Conservation (phyloP, 2,329 filamentous ascomycete genomes). For the Nigrospora oryzae region DNA sequence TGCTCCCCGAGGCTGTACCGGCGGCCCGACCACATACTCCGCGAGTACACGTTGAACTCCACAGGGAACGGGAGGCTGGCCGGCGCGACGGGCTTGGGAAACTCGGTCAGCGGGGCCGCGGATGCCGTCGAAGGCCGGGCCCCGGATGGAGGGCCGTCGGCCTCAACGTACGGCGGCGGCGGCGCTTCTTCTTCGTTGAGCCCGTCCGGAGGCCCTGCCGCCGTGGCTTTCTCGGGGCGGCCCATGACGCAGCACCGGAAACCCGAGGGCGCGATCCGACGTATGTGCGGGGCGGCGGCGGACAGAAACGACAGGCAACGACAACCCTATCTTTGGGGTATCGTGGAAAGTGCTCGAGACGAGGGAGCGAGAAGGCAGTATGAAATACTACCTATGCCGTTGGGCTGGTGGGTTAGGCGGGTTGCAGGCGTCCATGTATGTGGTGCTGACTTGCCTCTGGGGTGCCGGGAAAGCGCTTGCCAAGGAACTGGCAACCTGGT, state of each 20-base stretch:
- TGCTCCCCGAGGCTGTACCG: slow-evolving; percentile 20
- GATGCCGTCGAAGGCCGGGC: background rate
- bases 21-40: slow-evolving; percentile 5
- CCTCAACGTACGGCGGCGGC: slow-evolving; percentile 3
- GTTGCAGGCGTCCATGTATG: too few relatives aligned
- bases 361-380: too few relatives aligned
- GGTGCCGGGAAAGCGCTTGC: too few relatives aligned
- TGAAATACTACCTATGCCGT: too few relatives aligned
- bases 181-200: slow-evolving; percentile 1
- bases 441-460: too few relatives aligned
- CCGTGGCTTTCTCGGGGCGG: slow-evolving; percentile 2
- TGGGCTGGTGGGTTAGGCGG: too few relatives aligned
- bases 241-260: slow-evolving; percentile 1
- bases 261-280: too few relatives aligned
- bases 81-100: background rate
- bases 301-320: too few relatives aligned
- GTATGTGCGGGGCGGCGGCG: too few relatives aligned
- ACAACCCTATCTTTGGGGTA: too few relatives aligned
- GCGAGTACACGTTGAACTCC: slow-evolving; percentile 21
- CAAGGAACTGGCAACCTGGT: too few relatives aligned
- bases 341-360: too few relatives aligned
- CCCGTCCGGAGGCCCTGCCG: background rate
- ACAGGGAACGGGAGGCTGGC: slow-evolving; percentile 20
- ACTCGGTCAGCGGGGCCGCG: background rate
- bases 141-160: background rate